Base-by-base conservation (phyloP, 2,329 filamentous ascomycete species). In the Neocatenulostroma microsporum region DNA sequence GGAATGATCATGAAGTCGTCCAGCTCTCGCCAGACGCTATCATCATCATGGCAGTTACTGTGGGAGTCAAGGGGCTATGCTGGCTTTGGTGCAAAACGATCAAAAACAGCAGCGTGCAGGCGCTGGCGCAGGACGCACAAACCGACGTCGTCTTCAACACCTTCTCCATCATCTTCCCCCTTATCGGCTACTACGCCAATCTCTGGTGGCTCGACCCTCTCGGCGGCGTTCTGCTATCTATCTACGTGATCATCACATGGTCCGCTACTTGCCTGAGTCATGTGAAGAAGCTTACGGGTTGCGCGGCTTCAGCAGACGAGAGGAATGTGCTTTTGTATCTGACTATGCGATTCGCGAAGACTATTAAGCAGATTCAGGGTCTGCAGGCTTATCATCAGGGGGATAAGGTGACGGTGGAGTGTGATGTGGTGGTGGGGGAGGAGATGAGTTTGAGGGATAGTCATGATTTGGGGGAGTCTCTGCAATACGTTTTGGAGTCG, bases 331-430 rank as follows among this genome's bases (percentile, higher is more conserved):
- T 94, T 15, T 70, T 94, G 1, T 95, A 95, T 62, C 73, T 94
- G 49, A 91, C 87, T 1, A 94, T 94, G 83, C 82, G 88, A 14
- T 94, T 94, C 57, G 87, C 87, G 30, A 85, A 83, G 48, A 82
- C 83, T 10, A 93, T 95, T 55, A 78, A 77, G 54, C 80, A 85
- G 56, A 91, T 93, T 43, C 85, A 91, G 57, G 85, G 85, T 21
- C 65, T 91, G 38, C 80, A 87, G 48, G 85, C 85, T 2, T 93
- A 91, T 57, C 85, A 93, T 53, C 79, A 80, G 0, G 85, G 85
- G 18, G 85, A 91, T 58, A 88, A 87, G 66, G 70, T 91, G 40
- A 87, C 85, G 46, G 83, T 89, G 18, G 77, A 82, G 52, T 84
- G 89, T 9, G 85, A 93, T 58, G 82, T 91, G 46, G 83, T 93